These are phyloP conservation scores for Eucalyptus dawsonii DNA, from an alignment of 345 rosid genomes.

Conservation along the genomic window DNA sequence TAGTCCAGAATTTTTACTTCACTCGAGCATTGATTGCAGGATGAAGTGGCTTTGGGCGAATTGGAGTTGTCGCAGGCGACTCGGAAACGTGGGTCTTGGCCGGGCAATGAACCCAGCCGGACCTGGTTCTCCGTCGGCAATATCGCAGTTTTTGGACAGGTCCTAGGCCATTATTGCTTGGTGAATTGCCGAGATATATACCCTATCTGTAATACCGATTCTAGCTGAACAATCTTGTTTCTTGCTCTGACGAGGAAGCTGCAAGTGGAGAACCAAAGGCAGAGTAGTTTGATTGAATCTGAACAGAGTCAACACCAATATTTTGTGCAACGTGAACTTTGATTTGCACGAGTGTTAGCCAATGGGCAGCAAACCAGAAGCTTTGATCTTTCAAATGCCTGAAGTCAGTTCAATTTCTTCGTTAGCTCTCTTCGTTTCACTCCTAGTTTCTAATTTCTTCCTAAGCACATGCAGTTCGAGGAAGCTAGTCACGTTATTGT, in stretches of 20 bases:
- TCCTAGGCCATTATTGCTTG: neutral
- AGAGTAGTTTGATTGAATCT: neutral
- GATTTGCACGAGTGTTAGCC: neutral
- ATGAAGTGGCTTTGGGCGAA: neutral
- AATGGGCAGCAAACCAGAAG: neutral
- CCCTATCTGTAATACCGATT: neutral
- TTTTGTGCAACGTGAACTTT: neutral
- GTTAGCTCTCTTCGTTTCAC: neutral
- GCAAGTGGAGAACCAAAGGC: neutral
- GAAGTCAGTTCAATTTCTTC: neutral
- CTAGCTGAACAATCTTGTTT: neutral
- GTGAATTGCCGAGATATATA: neutral
- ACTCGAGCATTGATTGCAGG: neutral
- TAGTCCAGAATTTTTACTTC: neutral
- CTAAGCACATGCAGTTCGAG: neutral
- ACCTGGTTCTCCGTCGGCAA: neutral
- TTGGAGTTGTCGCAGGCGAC: neutral
- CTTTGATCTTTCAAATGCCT: neutral
- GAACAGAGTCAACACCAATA: neutral
- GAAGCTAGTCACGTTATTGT: neutral
- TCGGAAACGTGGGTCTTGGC: neutral
- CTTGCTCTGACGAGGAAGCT: neutral
- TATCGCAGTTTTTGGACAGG: neutral
- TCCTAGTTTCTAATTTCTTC: neutral
- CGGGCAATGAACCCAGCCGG: neutral